Percentiles rank a stretch among this genome's conserved stretches.
Conservation (phyloP, 306 rosid genomes). For the Hippophae gyantsensis region DNA sequence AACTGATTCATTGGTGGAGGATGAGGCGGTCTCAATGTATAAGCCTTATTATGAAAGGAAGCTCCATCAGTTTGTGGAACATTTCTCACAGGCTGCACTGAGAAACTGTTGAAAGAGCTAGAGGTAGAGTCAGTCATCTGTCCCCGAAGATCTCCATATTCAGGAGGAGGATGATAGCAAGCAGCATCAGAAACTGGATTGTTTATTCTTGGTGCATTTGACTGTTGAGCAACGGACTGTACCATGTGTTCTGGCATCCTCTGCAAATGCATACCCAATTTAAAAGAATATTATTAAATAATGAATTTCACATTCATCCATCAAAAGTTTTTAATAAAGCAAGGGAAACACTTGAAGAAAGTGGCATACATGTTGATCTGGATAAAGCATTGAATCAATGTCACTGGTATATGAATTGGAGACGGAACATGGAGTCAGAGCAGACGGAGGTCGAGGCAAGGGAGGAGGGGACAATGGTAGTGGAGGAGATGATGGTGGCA, state of each 20-base stretch:
- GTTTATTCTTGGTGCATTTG: slow-evolving; percentile 38
- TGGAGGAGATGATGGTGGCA: slow-evolving; percentile 58
- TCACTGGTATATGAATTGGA: slow-evolving; percentile 33
- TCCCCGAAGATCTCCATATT: slow-evolving; percentile 55
- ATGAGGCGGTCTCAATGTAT: slow-evolving; percentile 61
- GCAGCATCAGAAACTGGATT: slow-evolving; percentile 43
- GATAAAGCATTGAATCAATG: slow-evolving; percentile 42
- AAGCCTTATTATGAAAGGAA: slow-evolving; percentile 40
- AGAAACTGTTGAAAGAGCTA: slow-evolving; percentile 40
- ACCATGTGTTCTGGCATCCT: slow-evolving; percentile 31
- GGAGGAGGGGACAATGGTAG: slow-evolving; percentile 69
- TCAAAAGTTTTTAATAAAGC: background rate
- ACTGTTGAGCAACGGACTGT: slow-evolving; percentile 40
- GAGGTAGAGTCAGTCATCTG: slow-evolving; percentile 42
- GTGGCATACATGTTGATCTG: slow-evolving; percentile 44
- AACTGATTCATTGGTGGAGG: slow-evolving; percentile 70
- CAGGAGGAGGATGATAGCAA: slow-evolving; percentile 39
- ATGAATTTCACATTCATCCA: slow-evolving; percentile 10
- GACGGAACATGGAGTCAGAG: slow-evolving; percentile 36
- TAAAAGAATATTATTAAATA: slow-evolving; percentile 15
- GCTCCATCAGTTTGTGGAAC: slow-evolving; percentile 37
- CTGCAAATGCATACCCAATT: slow-evolving; percentile 32
- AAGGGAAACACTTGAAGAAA: slow-evolving; percentile 1
- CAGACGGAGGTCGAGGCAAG: slow-evolving; percentile 39
- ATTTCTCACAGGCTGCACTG: slow-evolving; percentile 37